These are phyloP conservation scores for Cutaneotrichosporon cutaneum DNA, from an alignment of 1,284 basidiomycete genomes.

Conservation along the genomic window DNA sequence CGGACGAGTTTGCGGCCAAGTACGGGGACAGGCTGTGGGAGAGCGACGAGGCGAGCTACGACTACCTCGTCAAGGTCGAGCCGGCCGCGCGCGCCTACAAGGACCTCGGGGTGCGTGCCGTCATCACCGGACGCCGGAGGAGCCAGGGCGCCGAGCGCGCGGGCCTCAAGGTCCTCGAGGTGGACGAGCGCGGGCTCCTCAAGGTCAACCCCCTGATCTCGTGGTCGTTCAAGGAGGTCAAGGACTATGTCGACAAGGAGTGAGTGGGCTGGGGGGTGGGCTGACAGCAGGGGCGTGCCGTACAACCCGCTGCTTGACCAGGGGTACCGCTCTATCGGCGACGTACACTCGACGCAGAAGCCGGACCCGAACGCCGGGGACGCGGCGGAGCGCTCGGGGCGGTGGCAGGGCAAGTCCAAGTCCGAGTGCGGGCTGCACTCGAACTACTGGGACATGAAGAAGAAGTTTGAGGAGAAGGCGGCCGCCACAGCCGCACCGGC, in stretches of 20 bases:
- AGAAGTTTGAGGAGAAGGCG: conserved; percentile 48
- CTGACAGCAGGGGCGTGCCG: conserved; percentile 65
- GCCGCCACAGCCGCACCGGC: not conserved
- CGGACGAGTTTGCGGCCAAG: conserved; percentile 74
- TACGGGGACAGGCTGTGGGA: conserved; percentile 87
- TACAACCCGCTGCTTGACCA: conserved; percentile 83
- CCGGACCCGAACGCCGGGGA: conserved; percentile 59
- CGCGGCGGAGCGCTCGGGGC: conserved; percentile 76
- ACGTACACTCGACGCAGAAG: conserved; percentile 90
- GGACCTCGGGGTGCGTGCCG: conserved; percentile 74
- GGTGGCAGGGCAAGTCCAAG: conserved; percentile 89
- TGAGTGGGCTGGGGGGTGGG: conserved; percentile 30
- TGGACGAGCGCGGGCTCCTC: conserved; percentile 86
- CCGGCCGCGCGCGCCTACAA: conserved; percentile 86
- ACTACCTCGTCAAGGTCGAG: conserved; percentile 94
- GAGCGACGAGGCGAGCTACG: conserved; percentile 81
- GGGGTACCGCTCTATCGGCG: conserved; percentile 92
- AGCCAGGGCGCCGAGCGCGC: conserved; percentile 89
- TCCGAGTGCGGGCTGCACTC: conserved; percentile 94
- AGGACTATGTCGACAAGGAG: conserved; percentile 80
- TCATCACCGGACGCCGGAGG: conserved; percentile 90
- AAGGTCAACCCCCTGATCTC: conserved; percentile 93
- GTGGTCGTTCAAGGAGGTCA: conserved; percentile 84
- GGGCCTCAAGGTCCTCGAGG: conserved; percentile 78
- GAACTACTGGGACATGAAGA: conserved; percentile 67